Conservation (phyloP, 305 asterid species). For the Plantago lanceolata region DNA sequence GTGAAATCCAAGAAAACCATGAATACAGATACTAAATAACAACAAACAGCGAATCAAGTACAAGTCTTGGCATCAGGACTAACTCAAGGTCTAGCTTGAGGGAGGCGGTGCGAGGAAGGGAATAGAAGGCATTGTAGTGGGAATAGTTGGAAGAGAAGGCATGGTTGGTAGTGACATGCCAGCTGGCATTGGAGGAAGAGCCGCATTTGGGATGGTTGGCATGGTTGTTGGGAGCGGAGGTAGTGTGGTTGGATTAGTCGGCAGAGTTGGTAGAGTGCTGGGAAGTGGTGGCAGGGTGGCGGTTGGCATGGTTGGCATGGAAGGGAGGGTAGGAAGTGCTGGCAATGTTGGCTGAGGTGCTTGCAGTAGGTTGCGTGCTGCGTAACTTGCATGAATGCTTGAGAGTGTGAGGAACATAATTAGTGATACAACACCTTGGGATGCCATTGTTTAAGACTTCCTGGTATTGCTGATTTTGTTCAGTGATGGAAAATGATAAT, state of each 20-base stretch:
- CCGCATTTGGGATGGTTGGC: conserved; percentile 25
- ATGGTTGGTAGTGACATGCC: conserved; percentile 21
- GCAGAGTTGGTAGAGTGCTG: conserved; percentile 4
- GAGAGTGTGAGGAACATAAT: conserved; percentile 10
- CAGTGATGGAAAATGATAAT: neutral
- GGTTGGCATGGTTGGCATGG: conserved; percentile 26
- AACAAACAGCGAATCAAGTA: no score
- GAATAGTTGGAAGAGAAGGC: conserved; percentile 35
- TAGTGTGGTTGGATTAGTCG: conserved; percentile 10
- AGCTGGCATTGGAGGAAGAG: conserved; percentile 30
- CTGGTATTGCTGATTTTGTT: neutral
- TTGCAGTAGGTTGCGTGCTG: conserved; percentile 19
- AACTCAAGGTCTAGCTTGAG: conserved; percentile 24
- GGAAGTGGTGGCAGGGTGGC: conserved; percentile 14
- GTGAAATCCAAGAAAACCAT: no score
- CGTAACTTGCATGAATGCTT: neutral
- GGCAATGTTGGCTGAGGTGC: conserved; percentile 10
- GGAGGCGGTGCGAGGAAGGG: conserved; percentile 35
- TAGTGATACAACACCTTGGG: conserved; percentile 5
- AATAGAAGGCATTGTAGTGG: conserved; percentile 30
- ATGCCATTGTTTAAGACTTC: conserved; percentile 18
- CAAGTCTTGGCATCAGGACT: neutral
- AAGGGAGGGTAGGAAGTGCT: conserved; percentile 14
- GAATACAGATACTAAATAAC: no score
- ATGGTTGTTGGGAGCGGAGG: conserved; percentile 27